These are phyloP conservation scores for Aspergillus amoenus DNA, from an alignment of 2,329 filamentous ascomycete species.

Conservation along the genomic window DNA sequence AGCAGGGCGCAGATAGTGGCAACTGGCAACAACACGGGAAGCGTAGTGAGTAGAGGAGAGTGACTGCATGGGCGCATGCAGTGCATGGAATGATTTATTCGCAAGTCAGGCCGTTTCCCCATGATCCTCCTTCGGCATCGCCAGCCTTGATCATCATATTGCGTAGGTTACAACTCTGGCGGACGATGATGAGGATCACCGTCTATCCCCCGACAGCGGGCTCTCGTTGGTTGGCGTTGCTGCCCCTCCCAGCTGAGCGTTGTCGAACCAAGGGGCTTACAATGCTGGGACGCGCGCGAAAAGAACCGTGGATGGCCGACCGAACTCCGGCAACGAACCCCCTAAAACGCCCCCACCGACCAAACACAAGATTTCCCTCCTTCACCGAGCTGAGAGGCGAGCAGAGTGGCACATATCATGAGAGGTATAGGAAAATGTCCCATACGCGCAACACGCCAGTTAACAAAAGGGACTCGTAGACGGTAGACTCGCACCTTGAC, in stretches of 20 bases:
- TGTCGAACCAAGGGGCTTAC: constrained; percentile 19
- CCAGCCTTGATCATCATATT: constrained; percentile 9
- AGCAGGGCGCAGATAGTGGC: background rate
- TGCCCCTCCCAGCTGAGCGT: constrained; percentile 5
- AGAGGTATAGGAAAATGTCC: background rate
- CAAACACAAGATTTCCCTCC: constrained; percentile 8
- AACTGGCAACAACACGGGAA: background rate
- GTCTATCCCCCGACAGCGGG: constrained; percentile 15
- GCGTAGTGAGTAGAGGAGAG: background rate
- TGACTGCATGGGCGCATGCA: background rate
- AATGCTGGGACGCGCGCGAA: constrained; percentile 11
- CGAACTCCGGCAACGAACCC: constrained; percentile 16
- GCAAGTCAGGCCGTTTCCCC: background rate
- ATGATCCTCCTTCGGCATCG: constrained; percentile 2
- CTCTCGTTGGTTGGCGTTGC: constrained; percentile 15
- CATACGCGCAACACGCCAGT: too few species aligned
- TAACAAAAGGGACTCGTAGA: too few species aligned
- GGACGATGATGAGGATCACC: constrained; percentile 24
- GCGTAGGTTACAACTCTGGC: constrained; percentile 1
- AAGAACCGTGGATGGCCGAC: constrained; percentile 12
- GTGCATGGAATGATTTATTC: background rate
- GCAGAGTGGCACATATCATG: background rate
- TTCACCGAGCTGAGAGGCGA: constrained; percentile 9
- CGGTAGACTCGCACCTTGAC: background rate
- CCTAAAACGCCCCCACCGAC: constrained; percentile 12